These are phyloP conservation scores for Pugionium cornutum DNA, from an alignment of 345 rosid species.

Conservation along the genomic window DNA sequence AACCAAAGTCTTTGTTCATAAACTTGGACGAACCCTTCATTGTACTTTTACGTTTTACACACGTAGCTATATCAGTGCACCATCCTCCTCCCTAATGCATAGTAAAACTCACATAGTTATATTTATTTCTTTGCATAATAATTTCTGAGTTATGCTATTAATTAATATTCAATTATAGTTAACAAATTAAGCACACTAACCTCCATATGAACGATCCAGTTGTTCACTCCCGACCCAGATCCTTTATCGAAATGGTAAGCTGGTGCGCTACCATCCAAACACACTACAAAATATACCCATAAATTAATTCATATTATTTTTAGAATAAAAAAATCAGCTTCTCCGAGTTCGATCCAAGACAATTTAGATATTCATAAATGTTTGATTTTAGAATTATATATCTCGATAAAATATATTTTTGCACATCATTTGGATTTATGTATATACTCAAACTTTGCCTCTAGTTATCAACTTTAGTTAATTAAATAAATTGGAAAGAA, in stretches of 20 bases:
- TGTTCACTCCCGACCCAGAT: conserved; percentile 73
- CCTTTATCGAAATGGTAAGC: conserved; percentile 89
- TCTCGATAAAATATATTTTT: too few species aligned
- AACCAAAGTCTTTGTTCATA: conserved; percentile 63
- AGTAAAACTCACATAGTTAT: neutral
- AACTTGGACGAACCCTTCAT: conserved; percentile 78
- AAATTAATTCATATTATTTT: neutral
- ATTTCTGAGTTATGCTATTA: neutral
- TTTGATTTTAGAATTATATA: too few species aligned
- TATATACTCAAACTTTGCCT: too few species aligned
- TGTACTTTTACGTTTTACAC: conserved; percentile 62
- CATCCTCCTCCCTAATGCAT: conserved; percentile 58
- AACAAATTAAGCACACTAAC: conserved; percentile 39
- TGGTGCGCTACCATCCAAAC: conserved; percentile 97
- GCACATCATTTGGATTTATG: too few species aligned
- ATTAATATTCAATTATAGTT: neutral
- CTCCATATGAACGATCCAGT: conserved; percentile 88
- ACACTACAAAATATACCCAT: conserved; percentile 50
- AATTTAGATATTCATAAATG: neutral
- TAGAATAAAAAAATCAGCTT: too few species aligned
- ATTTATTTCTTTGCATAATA: neutral
- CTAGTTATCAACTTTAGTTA: too few species aligned
- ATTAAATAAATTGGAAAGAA: too few species aligned
- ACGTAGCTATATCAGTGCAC: conserved; percentile 68
- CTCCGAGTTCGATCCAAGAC: neutral